Conservation (phyloP, 2,329 filamentous ascomycete genomes). For the Colletotrichum brevisporum region DNA sequence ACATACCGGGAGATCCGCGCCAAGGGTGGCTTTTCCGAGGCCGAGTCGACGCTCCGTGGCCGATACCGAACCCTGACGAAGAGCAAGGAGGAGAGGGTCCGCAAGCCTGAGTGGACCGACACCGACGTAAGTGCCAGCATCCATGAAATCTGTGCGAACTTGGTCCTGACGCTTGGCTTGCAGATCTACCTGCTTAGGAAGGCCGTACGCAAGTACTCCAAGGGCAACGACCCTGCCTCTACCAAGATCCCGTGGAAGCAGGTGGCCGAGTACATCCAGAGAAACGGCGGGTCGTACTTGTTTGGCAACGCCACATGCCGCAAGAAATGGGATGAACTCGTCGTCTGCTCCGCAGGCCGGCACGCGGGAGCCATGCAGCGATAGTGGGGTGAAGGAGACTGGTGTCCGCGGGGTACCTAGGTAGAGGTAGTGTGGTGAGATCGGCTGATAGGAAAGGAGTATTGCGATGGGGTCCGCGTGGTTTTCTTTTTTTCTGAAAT, state of each 20-base stretch:
- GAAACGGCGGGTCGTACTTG: slow-evolving; percentile 68
- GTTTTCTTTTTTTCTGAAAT: slow-evolving; percentile 1
- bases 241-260: slow-evolving; percentile 69
- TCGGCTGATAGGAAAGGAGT: not conserved
- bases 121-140: slow-evolving; percentile 70
- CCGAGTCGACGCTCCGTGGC: slow-evolving; percentile 81
- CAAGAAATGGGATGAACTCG: slow-evolving; percentile 68
- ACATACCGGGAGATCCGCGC: slow-evolving; percentile 76
- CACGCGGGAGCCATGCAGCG: not conserved
- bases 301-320: slow-evolving; percentile 73
- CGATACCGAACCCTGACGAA: slow-evolving; percentile 77
- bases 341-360: slow-evolving; percentile 11
- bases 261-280: slow-evolving; percentile 67
- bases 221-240: slow-evolving; percentile 46
- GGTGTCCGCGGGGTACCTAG: not conserved
- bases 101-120: slow-evolving; percentile 75
- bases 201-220: slow-evolving; percentile 57
- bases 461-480: not conserved
- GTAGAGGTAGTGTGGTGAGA: not conserved
- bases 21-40: slow-evolving; percentile 70
- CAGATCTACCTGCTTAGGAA: slow-evolving; percentile 61
- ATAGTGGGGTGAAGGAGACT: not conserved
- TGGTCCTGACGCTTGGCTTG: not conserved
- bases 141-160: not conserved
- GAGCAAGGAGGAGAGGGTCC: slow-evolving; percentile 70